Base-by-base conservation (phyloP, 768 basidiomycete genomes). In the Amanita fuliginea region DNA sequence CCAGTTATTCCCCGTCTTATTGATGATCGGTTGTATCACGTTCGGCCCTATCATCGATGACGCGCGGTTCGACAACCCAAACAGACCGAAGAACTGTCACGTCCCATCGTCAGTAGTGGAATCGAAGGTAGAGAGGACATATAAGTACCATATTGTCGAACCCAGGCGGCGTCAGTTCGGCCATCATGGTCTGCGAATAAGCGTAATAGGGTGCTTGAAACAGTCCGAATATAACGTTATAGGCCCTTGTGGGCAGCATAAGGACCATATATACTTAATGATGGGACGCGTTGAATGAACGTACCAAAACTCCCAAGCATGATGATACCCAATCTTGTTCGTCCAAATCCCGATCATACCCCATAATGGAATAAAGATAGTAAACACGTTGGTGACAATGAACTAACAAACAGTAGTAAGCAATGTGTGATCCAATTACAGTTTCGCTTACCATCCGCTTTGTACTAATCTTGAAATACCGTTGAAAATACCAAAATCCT, bases 151-250 rank as follows among this genome's bases (percentile, higher is more conserved):
- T 89, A 59, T 89, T 87, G 56, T 92, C 89, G 58, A 86, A 92
- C 0, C 89, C 90, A 1, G 86, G 84, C 10, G 89, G 89, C 5
- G 84, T 80, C 9, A 94, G 75, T 62, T 93, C 90, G 0, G 86
- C 84, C 86, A 89, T 89, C 83, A 87, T 85, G 0, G 85, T 88
- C 60, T 86, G 82, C 3, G 86, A 80, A 60, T 84, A 88, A 1
- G 90, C 86, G 59, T 87, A 92, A 65, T 89, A 93, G 0, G 89
- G 89, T 1, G 84, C 84, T 67, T 90, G 84, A 72, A 88, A 88
- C 7, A 90, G 64, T 10, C 87, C 86, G 56, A 83, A 86, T 2
- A 89, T 64, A 43, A 87, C 70, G 51, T 88, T 89, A 66, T 90
- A 91, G 4, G 77, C 80, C 81, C 83, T 84, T 39, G 22, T 9